Percentiles rank a stretch among this genome's conserved stretches.
Conservation (phyloP, 306 rosid species). For the Castanea crenata region DNA sequence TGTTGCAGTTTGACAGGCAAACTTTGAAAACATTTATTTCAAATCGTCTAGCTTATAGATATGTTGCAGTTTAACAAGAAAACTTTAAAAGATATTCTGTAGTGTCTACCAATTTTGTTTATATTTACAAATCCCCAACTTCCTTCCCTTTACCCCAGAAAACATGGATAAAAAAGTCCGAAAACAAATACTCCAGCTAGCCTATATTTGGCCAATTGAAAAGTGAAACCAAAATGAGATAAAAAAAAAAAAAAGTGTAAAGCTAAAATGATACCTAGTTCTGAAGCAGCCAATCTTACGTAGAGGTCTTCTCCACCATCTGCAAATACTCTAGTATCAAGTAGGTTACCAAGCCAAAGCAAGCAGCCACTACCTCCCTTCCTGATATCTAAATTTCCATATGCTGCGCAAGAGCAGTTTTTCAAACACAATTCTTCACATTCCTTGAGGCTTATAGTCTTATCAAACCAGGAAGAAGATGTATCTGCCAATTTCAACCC, state of each 20-base stretch:
- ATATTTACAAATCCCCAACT: too few species aligned
- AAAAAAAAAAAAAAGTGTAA: not conserved
- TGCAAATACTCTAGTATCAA: slow-evolving; percentile 22
- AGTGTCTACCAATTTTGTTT: too few species aligned
- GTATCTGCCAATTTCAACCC: slow-evolving; percentile 29
- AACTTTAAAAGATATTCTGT: too few species aligned
- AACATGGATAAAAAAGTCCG: not conserved
- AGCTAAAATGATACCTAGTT: not conserved
- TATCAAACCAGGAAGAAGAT: slow-evolving; percentile 31
- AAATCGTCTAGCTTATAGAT: too few species aligned
- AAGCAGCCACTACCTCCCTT: slow-evolving; percentile 33
- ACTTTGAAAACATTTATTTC: too few species aligned
- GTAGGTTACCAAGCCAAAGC: slow-evolving; percentile 26
- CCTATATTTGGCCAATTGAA: not conserved
- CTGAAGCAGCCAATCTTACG: not conserved
- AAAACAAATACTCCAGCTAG: not conserved
- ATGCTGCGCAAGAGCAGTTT: slow-evolving; percentile 38
- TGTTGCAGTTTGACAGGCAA: too few species aligned
- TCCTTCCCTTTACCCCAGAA: too few species aligned
- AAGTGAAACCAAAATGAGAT: not conserved
- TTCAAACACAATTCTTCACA: slow-evolving; percentile 26
- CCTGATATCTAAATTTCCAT: slow-evolving; percentile 18
- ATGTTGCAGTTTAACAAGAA: too few species aligned
- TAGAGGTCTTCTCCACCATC: slow-evolving; percentile 31
- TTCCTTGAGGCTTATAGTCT: slow-evolving; percentile 15